Evolutionary conservation across 2,329 filamentous ascomycete genomes (phyloP).

Genomic region (Knufia petricola): DNA sequence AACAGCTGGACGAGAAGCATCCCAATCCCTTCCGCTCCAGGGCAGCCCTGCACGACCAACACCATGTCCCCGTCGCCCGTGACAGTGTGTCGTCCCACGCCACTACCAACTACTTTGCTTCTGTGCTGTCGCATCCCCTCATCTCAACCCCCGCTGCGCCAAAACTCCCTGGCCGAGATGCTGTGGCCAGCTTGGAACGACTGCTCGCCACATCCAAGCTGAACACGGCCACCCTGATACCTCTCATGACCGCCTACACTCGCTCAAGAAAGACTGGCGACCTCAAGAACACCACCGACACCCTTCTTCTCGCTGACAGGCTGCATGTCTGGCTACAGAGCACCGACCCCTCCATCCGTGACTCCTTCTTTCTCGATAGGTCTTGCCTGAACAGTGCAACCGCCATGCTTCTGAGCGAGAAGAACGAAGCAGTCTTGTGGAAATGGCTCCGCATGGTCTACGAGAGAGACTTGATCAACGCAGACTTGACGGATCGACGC

Average conservation of each 20-base stretch:
- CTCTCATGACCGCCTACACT: conserved; percentile 1
- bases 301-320: conserved; percentile 13
- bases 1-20: conserved; percentile 52
- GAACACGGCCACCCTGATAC: background rate
- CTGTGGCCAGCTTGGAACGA: conserved; percentile 16
- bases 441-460: conserved; percentile 19
- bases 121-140: conserved; percentile 19
- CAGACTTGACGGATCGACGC: background rate
- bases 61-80: background rate
- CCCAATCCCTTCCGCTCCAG: conserved; percentile 16
- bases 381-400: conserved; percentile 11
- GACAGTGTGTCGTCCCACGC: conserved; percentile 9
- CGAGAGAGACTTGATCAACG: conserved; percentile 10
- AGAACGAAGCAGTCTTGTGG: conserved; percentile 22
- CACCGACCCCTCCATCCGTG: conserved; percentile 12
- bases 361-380: conserved; percentile 13
- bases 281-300: background rate
- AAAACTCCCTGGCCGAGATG: conserved; percentile 9
- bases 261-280: background rate
- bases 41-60: conserved; percentile 15
- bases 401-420: conserved; percentile 15
- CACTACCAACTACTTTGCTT: conserved; percentile 17
- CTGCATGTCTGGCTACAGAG: conserved; percentile 18
- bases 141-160: conserved; percentile 9
- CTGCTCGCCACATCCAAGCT: conserved; percentile 9